Evolutionary conservation across 768 basidiomycete species (phyloP), one percentile per base, ranked within the genome.

Genomic region (Russula sp.): DNA sequence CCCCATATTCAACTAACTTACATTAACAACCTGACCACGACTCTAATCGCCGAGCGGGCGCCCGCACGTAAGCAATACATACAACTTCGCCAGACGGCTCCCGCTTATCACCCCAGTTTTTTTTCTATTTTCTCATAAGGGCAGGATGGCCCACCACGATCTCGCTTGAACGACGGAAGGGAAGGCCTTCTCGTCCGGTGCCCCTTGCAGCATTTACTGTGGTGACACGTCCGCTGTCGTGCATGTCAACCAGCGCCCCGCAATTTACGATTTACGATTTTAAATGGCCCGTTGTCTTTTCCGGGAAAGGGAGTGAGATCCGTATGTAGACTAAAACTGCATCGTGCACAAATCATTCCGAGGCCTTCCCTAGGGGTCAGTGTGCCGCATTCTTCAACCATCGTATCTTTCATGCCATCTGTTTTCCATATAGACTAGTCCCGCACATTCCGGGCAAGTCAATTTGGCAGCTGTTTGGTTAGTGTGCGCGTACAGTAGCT

Each of bases 101-200:
- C 60, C 60, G 54, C 31, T 50, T 54, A 50, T 50, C 47, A 48
- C 54, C 39, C 61, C 39, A 40, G 8, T 35, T 62, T 56, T 55
- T 44, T 34, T 48, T 32, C n/a, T 5, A 35, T n/a, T 8, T 3
- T 37, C 10, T 37, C 34, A 20, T 4, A 40, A 40, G 53, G 13
- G 40, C 40, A 40, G 40, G 11, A 40, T 40, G 11, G 40, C 11
- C 14, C 10, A 8, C 35, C 35, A 37, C 35, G 7, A 37, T 10
- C 35, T 10, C 35, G 35, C 35, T 8, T 8, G 35, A 37, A 37
- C 35, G 10, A 37, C 2, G 10, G 35, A 37, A 37, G 35, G 35
- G 35, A 10, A 37, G 35, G 35, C 7, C 27, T 27, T 27, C 27
- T 27, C 27, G 27, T 27, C 27, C 27, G 3, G 35, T 14, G 10